These are phyloP conservation scores for Stygiomarasmius scandens DNA, from an alignment of 1,284 basidiomycete species.

Conservation along the genomic window DNA sequence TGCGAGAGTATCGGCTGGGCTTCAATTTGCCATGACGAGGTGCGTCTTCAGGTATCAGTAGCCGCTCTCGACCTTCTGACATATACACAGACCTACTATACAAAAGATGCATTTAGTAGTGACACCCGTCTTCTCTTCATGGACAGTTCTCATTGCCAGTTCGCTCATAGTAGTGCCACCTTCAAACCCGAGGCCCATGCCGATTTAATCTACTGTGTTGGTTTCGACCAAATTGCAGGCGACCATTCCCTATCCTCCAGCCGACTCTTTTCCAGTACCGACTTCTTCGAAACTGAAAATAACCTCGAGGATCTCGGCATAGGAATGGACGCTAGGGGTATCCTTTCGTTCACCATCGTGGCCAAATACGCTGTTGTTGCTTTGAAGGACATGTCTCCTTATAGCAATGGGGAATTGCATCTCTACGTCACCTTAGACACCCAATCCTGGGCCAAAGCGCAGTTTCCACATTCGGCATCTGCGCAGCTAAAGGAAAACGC, in stretches of 20 bases:
- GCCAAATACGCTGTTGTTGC: conserved; percentile 91
- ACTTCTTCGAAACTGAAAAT: conserved; percentile 74
- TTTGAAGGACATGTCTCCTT: conserved; percentile 62
- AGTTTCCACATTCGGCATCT: conserved; percentile 84
- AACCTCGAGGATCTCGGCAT: conserved; percentile 83
- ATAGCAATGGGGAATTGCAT: conserved; percentile 69
- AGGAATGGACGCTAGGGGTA: conserved; percentile 78
- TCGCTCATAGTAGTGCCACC: conserved; percentile 81
- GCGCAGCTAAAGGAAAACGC: conserved; percentile 85
- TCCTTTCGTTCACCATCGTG: conserved; percentile 88
- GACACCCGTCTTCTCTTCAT: conserved; percentile 59
- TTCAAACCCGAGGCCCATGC: conserved; percentile 75
- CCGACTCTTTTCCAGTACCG: conserved; percentile 77
- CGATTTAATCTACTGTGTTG: conserved; percentile 86
- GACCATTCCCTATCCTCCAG: conserved; percentile 57
- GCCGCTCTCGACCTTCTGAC: conserved; percentile 17
- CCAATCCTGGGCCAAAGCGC: conserved; percentile 78
- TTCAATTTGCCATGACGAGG: conserved; percentile 77
- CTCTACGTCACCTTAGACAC: conserved; percentile 87
- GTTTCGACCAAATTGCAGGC: conserved; percentile 66
- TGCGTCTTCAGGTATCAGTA: conserved; percentile 28
- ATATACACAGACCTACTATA: conserved; percentile 74
- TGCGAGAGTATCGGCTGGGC: conserved; percentile 71
- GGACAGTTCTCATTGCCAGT: conserved; percentile 80
- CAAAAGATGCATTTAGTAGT: conserved; percentile 77